A percentile compares a stretch with the other conserved stretches of the same genome.
These are phyloP conservation scores for Trichophyton benhamiae DNA, from an alignment of 2,329 filamentous ascomycete species.

Conservation along the genomic window DNA sequence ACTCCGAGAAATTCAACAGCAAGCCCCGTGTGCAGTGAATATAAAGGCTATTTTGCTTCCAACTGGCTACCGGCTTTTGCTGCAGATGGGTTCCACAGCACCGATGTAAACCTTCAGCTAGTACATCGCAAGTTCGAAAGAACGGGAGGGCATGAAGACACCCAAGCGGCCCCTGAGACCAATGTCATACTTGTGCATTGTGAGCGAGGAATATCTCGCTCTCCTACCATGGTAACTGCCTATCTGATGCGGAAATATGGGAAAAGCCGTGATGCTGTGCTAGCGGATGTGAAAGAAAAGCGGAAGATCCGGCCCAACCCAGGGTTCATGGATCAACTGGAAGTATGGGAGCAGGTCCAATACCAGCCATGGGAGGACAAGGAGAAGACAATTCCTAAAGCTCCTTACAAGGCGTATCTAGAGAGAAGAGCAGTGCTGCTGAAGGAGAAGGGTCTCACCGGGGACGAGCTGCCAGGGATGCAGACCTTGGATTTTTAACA, in stretches of 20 bases:
- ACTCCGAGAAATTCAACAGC: neutral
- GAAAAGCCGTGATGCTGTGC: conserved; percentile 14
- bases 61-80: neutral
- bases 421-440: conserved; percentile 15
- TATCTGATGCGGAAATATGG: conserved; percentile 21
- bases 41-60: neutral
- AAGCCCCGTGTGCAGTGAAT: neutral
- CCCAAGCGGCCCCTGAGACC: neutral
- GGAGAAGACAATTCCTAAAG: conserved; percentile 18
- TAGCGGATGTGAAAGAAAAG: conserved; percentile 18
- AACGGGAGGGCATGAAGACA: neutral
- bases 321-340: conserved; percentile 20
- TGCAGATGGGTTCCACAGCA: neutral
- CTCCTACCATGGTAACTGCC: conserved; percentile 19
- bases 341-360: conserved; percentile 19
- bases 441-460: conserved; percentile 11
- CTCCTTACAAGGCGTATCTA: conserved; percentile 18
- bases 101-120: neutral
- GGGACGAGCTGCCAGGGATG: neutral
- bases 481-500: neutral
- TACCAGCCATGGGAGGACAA: conserved; percentile 21
- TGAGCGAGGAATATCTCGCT: conserved; percentile 21
- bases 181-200: conserved; percentile 19
- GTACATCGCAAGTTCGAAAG: neutral
- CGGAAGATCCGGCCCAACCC: conserved; percentile 18